Base-by-base conservation (phyloP, 345 rosid genomes). In the Gossypium ekmanianum region DNA sequence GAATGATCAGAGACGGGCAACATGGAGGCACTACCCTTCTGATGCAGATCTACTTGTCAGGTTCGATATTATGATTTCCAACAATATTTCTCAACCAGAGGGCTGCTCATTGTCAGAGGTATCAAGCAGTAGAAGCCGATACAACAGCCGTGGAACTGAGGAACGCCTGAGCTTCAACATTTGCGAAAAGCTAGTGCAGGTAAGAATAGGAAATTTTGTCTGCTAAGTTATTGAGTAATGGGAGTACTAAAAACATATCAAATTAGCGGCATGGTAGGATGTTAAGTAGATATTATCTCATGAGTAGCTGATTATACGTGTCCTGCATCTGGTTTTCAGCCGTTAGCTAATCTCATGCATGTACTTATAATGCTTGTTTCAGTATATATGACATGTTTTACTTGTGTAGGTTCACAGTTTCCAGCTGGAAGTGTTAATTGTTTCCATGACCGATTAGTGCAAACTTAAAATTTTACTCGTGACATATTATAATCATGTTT, bases 141-240 rank as follows among this genome's bases (percentile, higher is more conserved):
- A 80, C 80, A 74, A 80, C 13, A 84, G 86, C 59, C 86, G 80
- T 61, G 85, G 91, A 55, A 70, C 84, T 82, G 95, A 91, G 68
- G 86, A 88, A 83, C 85, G 82, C 80, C 78, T 91, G 81, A 90
- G 97, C 88, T 92, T 94, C 89, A 87, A 88, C 76, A 80, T 94
- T 77, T 94, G 98, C 85, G 87, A 92, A 85, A 90, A 87, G 83
- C 92, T 94, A 48, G 97, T 90, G 61, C 93, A 91, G 89, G 98
- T 94, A 71, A 79, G 76, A 73, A 81, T 75, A 2, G 44, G 34
- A 2, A 0, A 26, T 43, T 75, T 62, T 65, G 18, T 61, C 43
- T 61, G 68, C n/a, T 58, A 34, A 3, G 4, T 3, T 16, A 27
- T 7, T 9, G 8, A 52, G 24, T 27, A 34, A n/a, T 69, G 11